Evolutionary conservation across 2,329 filamentous ascomycete species (phyloP).

Genomic region (Neofusicoccum cordaticola): DNA sequence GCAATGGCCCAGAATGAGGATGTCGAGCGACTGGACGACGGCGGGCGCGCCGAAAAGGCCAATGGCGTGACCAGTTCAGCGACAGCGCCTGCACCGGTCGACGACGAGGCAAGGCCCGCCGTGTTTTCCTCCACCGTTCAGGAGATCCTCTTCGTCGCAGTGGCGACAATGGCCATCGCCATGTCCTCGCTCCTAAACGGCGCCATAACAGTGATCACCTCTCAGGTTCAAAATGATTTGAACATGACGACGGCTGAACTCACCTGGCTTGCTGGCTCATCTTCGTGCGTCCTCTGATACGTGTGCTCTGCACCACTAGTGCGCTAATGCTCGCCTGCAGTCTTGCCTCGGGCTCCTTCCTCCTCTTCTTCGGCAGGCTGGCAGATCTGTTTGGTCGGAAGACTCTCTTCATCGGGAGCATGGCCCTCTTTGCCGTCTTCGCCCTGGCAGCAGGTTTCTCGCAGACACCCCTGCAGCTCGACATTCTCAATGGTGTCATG

Average conservation of each 20-base stretch:
- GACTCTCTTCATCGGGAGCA: slow-evolving; percentile 57
- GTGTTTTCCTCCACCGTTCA: slow-evolving; percentile 63
- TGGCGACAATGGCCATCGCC: slow-evolving; percentile 65
- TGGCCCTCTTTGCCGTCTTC: slow-evolving; percentile 58
- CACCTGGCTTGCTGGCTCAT: slow-evolving; percentile 65
- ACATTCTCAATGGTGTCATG: slow-evolving; percentile 62
- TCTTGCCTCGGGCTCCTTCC: slow-evolving; percentile 61
- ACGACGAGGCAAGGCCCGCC: slow-evolving; percentile 41
- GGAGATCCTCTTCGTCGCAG: slow-evolving; percentile 64
- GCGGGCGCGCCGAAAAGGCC: neutral
- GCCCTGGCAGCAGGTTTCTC: slow-evolving; percentile 60
- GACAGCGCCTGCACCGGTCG: neutral
- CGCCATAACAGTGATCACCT: slow-evolving; percentile 60
- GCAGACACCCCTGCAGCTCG: slow-evolving; percentile 56
- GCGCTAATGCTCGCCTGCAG: slow-evolving; percentile 28
- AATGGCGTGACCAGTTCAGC: neutral
- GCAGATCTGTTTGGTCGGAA: slow-evolving; percentile 67
- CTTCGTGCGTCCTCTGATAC: slow-evolving; percentile 43
- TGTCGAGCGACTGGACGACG: neutral
- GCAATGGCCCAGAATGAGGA: slow-evolving; percentile 1
- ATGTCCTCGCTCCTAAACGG: slow-evolving; percentile 61
- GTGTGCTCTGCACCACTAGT: neutral
- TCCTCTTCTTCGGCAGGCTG: slow-evolving; percentile 64
- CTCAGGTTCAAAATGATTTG: slow-evolving; percentile 58
- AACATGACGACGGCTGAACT: slow-evolving; percentile 64